These are phyloP conservation scores for Aegilops tauschii DNA, from an alignment of 176 grass and related monocot species.

Conservation along the genomic window DNA sequence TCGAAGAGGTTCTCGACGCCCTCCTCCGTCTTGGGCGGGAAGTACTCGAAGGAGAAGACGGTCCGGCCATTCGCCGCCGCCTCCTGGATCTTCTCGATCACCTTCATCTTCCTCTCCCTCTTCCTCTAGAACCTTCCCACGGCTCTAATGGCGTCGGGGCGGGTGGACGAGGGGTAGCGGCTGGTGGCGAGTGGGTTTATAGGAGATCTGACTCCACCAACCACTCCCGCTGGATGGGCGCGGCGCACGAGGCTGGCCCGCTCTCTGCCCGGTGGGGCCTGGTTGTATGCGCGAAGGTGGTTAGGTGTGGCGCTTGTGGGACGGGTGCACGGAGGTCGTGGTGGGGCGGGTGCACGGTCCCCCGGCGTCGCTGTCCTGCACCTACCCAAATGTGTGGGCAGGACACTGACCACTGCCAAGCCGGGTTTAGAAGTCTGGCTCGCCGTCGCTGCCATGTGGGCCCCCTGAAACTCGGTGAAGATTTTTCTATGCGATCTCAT, in stretches of 20 bases:
- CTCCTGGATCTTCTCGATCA: constrained; percentile 71
- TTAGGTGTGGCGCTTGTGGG: not conserved
- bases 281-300: fast-evolving
- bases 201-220: constrained; percentile 45
- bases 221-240: not conserved
- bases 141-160: constrained; percentile 14
- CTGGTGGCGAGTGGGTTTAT: constrained; percentile 40
- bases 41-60: constrained; percentile 91
- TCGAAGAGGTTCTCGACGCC: constrained; percentile 92
- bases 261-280: not conserved
- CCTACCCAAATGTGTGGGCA: constrained; percentile 36
- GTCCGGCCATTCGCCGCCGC: constrained; percentile 56
- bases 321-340: not conserved
- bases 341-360: not conserved
- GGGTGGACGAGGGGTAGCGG: not conserved
- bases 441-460: not conserved
- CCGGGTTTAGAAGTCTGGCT: not conserved
- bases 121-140: not conserved
- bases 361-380: constrained; percentile 27
- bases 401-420: constrained; percentile 5
- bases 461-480: not conserved
- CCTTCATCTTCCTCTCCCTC: constrained; percentile 62
- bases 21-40: constrained; percentile 86
- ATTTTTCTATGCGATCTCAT: no score
- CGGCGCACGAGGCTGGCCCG: not conserved